Base-by-base conservation (phyloP, 1,284 basidiomycete genomes). In the Cryptococcus hybrid region DNA sequence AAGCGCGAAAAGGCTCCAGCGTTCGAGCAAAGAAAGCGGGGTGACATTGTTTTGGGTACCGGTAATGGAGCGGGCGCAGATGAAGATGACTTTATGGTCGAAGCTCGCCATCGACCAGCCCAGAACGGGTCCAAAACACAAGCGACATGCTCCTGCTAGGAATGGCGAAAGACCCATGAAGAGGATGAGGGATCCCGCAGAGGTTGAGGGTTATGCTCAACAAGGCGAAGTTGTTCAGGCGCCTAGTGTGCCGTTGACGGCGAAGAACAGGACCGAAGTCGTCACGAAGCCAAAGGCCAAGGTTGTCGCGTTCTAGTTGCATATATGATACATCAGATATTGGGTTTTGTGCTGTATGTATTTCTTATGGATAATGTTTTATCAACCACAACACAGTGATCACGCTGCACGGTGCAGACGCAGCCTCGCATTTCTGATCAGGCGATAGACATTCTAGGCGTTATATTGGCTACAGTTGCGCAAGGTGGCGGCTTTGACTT, bases 21-120 rank as follows among this genome's bases (percentile, higher is more conserved):
- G 46, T 83, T 82, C 0, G 89, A 90, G 9, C 85, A 89, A 1
- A 90, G 93, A 71, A 90, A 93, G 76, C 36, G 52, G 12, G 53
- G 54, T 11, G 60, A 58, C 36, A 47, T 64, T 13, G 63, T 67
- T 0, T 15, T 54, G 42, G 71, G 73, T 0, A 62, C 59, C 5
- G 73, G 73, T 1, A 52, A 37, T 4, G 65, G 64, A 1, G 84
- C 83, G 0, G 90, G 91, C 9, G 87, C 92, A 1, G 92, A 95
- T 71, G 92, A 96, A 77, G 92, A 95, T 70, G 92, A 95, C 71
- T 95, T 94, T 78, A 92, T 93, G 75, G 82, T 81, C 5, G 82
- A 90, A 70, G 86, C 86, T 66, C 83, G 89, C 46, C 82, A 81
- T 58, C 80, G 60, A 83, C 86, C 51, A 36, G 56, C 47, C 39